phyloP scores from a whole-genome alignment of 805 yeast species.

The Nakazawaea ishiwadae region DNA sequence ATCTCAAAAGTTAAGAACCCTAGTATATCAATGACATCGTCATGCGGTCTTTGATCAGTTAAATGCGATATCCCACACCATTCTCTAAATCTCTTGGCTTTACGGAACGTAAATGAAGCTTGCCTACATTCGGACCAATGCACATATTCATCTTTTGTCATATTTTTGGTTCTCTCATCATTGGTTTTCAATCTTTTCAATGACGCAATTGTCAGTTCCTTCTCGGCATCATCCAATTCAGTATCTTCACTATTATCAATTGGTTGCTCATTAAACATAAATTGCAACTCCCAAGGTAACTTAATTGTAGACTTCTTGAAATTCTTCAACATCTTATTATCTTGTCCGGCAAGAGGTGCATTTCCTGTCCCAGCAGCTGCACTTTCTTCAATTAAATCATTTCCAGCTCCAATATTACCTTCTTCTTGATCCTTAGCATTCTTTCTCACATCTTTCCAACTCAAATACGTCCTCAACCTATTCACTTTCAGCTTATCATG shows the following conservation, averaged over 20 bases:
- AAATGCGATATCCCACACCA: conserved; percentile 89
- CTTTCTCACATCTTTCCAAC: conserved; percentile 97
- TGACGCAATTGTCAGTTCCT: conserved; percentile 86
- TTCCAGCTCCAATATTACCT: conserved; percentile 39
- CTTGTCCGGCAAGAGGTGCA: conserved; percentile 35
- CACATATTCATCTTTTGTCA: conserved; percentile 97
- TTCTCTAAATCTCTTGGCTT: conserved; percentile 89
- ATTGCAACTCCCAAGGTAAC: conserved; percentile 92
- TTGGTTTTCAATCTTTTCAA: conserved; percentile 84
- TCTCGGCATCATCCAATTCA: conserved; percentile 80
- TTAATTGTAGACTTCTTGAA: conserved; percentile 74
- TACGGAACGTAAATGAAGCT: conserved; percentile 92
- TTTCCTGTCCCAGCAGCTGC: conserved; percentile 36
- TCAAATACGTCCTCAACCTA: conserved; percentile 80
- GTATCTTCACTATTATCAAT: conserved; percentile 60
- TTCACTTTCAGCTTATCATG: conserved; percentile 94
- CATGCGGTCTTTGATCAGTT: conserved; percentile 88
- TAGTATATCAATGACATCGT: conserved; percentile 92
- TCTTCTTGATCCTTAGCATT: conserved; percentile 56
- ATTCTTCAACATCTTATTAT: conserved; percentile 44
- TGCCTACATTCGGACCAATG: conserved; percentile 99
- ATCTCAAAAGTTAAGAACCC: conserved; percentile 96
- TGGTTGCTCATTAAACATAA: conserved; percentile 91
- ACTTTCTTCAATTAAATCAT: conserved; percentile 27
- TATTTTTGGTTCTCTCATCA: conserved; percentile 85